Conservation (phyloP, 2,329 filamentous ascomycete species). For the Aspergillus novofumigatus region DNA sequence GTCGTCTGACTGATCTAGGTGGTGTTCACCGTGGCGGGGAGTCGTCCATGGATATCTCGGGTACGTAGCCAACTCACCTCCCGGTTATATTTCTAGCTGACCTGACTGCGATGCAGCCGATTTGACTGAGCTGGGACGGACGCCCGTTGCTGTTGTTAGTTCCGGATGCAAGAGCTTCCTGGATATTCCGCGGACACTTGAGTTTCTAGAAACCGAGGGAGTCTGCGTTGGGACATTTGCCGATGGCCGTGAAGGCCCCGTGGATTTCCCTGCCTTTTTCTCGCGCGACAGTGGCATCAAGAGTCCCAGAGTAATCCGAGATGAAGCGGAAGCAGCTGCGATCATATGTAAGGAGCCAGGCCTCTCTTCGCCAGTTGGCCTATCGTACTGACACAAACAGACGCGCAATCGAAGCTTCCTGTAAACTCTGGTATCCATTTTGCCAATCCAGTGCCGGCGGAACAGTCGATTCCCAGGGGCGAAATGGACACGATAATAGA, state of each 20-base stretch:
- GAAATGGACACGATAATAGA: slow-evolving; percentile 69
- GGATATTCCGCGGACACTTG: slow-evolving; percentile 83
- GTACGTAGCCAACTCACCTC: slow-evolving; percentile 18
- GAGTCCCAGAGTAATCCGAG: slow-evolving; percentile 70
- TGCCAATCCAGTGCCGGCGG: slow-evolving; percentile 77
- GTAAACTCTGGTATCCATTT: slow-evolving; percentile 79
- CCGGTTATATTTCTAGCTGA: neutral
- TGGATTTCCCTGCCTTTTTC: slow-evolving; percentile 93
- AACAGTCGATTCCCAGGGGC: slow-evolving; percentile 63
- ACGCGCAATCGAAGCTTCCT: slow-evolving; percentile 68
- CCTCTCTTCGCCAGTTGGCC: neutral
- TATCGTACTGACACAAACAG: slow-evolving; percentile 28
- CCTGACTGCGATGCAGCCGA: slow-evolving; percentile 57
- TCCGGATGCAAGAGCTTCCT: slow-evolving; percentile 95
- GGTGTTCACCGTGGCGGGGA: slow-evolving; percentile 90
- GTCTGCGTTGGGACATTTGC: slow-evolving; percentile 86
- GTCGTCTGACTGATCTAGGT: slow-evolving; percentile 39
- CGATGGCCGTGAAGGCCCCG: slow-evolving; percentile 65
- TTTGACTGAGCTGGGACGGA: slow-evolving; percentile 86
- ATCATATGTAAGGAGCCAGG: slow-evolving; percentile 62
- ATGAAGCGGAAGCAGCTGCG: slow-evolving; percentile 80
- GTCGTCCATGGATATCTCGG: slow-evolving; percentile 81
- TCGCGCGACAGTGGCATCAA: slow-evolving; percentile 77
- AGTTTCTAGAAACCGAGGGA: slow-evolving; percentile 67
- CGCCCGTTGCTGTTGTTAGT: slow-evolving; percentile 80